Conservation (phyloP, 2,329 filamentous ascomycete species). For the Sarocladiaceae sp. region DNA sequence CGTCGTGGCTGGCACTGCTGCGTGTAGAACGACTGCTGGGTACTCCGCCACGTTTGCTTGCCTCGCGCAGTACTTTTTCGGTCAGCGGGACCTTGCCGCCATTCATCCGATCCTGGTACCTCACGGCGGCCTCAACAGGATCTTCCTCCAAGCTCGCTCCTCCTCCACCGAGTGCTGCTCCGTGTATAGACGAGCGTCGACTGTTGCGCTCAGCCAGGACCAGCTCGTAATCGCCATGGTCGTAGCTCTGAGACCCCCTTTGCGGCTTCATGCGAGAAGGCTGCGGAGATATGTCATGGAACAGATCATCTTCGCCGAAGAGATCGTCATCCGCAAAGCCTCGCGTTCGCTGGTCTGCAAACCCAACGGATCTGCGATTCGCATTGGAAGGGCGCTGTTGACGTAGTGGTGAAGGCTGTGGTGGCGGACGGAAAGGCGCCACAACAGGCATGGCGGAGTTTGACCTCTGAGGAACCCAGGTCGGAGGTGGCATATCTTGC, state of each 20-base stretch:
- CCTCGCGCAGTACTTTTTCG: constrained; percentile 50
- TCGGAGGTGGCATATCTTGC: constrained; percentile 5
- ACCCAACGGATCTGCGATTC: constrained; percentile 26
- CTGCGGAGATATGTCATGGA: constrained; percentile 35
- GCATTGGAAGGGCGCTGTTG: constrained; percentile 21
- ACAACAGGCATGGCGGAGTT: constrained; percentile 26
- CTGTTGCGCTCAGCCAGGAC: constrained; percentile 30
- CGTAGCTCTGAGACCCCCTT: constrained; percentile 31
- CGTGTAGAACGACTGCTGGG: constrained; percentile 53
- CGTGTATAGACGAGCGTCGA: constrained; percentile 39
- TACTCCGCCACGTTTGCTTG: constrained; percentile 39
- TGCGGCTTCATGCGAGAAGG: constrained; percentile 27
- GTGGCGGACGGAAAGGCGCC: constrained; percentile 24
- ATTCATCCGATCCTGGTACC: constrained; percentile 50
- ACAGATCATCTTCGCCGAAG: constrained; percentile 26
- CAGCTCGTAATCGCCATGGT: constrained; percentile 34
- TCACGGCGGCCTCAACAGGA: background rate
- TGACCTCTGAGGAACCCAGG: constrained; percentile 19
- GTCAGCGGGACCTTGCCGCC: constrained; percentile 49
- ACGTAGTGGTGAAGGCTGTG: constrained; percentile 20
- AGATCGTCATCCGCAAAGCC: constrained; percentile 36
- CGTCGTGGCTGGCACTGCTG: constrained; percentile 57
- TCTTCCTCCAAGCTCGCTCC: constrained; percentile 32
- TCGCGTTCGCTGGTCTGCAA: constrained; percentile 20
- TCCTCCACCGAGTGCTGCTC: constrained; percentile 26